Evolutionary conservation across 1,284 basidiomycete genomes (phyloP), one percentile per base, ranked within the genome.

Genomic region (Ganoderma sp.): DNA sequence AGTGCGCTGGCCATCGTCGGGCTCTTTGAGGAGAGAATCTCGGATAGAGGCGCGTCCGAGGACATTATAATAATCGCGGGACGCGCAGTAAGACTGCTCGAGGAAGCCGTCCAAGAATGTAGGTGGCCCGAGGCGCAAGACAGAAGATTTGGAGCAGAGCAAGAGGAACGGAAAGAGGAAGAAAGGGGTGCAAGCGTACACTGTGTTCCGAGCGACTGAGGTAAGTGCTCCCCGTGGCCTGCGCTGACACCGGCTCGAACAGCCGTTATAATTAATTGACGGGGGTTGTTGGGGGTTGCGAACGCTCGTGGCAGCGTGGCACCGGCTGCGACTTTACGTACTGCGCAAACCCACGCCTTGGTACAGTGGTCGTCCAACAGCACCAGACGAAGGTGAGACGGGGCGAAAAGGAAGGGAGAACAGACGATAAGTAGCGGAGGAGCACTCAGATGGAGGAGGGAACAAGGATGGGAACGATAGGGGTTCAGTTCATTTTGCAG

Each of bases 11-110:
- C 52, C 15, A 71, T 39, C 12, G 64, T 68, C 5, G 72, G 71
- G 68, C 71, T 73, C 65, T 67, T 69, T 15, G 72, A 67, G 41
- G 72, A 73, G 57, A 71, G 67, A 19, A 70, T 65, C 9, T 61
- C 57, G 43, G 64, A 54, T 12, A 72, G 39, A 2, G 54, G 57
- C 19, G 64, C 61, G 43, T 68, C 69, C 2, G 48, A 25, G 39
- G 69, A 69, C 61, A 67, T 39, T 39, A 39, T 39, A 39, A 8
- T 64, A 39, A 39, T 66, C 41, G 50, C 63, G 19, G n/a, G 63
- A 22, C 25, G n/a, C 28, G 54, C 39, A 60, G 34, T 15, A 50
- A 12, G 50, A 7, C 41, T 22, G 12, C 17, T 62, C 22, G 42
- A 59, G 66, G 9, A 2, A 41, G 37, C 34, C 52, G 60, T 60